Evolutionary conservation across 805 yeast genomes (phyloP).

Genomic region (Ogataea dorogensis): DNA sequence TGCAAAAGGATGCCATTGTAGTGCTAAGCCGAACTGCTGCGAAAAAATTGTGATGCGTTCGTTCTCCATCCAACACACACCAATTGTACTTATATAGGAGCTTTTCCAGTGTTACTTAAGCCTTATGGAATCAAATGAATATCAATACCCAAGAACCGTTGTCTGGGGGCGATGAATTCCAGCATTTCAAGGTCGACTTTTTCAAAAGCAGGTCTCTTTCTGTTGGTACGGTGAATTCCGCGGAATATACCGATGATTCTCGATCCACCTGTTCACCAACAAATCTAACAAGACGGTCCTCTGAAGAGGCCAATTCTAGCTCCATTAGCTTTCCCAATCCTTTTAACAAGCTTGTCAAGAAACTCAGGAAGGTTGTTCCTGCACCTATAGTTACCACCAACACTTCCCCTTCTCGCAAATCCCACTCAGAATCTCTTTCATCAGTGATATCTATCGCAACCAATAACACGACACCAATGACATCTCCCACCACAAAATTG

Average conservation of each 20-base stretch:
- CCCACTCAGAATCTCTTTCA: slow-evolving; percentile 10
- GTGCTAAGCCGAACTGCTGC: background rate
- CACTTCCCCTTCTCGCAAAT: slow-evolving; percentile 1
- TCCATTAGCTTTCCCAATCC: slow-evolving; percentile 11
- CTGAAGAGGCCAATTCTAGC: slow-evolving; percentile 8
- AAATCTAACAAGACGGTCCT: slow-evolving; percentile 7
- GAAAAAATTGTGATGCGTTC: slow-evolving; percentile 7
- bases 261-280: slow-evolving; percentile 14
- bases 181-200: slow-evolving; percentile 21
- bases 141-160: slow-evolving; percentile 7
- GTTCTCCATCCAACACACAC: too few relatives aligned
- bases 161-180: slow-evolving; percentile 11
- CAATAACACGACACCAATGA: slow-evolving; percentile 6
- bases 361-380: slow-evolving; percentile 14
- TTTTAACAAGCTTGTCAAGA: slow-evolving; percentile 15
- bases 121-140: slow-evolving; percentile 12
- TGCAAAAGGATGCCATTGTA: slow-evolving; percentile 1
- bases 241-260: slow-evolving; percentile 5
- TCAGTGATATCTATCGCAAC: slow-evolving; percentile 9
- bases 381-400: slow-evolving; percentile 13
- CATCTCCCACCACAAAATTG: slow-evolving; percentile 13
- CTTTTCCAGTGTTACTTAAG: slow-evolving; percentile 2
- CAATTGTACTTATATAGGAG: slow-evolving; percentile 5
- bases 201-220: slow-evolving; percentile 20
- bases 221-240: slow-evolving; percentile 9